phyloP scores from a whole-genome alignment of 2,329 filamentous ascomycete species.

The Coccinonectria pachysandricola region DNA sequence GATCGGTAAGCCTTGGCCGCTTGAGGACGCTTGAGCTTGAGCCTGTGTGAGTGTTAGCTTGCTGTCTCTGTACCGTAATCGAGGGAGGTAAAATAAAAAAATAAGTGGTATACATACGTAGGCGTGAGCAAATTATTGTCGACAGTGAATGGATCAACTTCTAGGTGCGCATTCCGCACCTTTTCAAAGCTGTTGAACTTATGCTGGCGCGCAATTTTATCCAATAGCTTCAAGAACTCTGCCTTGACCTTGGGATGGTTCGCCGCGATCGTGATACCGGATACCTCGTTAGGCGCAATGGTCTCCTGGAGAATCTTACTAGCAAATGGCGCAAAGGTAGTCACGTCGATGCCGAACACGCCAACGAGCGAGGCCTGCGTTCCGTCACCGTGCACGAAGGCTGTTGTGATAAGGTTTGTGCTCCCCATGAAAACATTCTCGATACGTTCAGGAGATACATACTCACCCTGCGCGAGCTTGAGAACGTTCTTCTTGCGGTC shows the following conservation, averaged over 20 bases:
- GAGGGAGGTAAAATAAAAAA: not conserved
- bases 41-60: slow-evolving; percentile 27
- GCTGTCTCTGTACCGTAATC: too few species aligned
- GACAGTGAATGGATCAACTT: slow-evolving; percentile 82
- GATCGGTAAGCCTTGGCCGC: slow-evolving; percentile 40
- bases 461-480: slow-evolving; percentile 95
- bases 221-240: slow-evolving; percentile 69
- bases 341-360: slow-evolving; percentile 81
- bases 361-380: slow-evolving; percentile 73
- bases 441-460: slow-evolving; percentile 92
- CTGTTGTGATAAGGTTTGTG: slow-evolving; percentile 65
- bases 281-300: slow-evolving; percentile 53
- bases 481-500: slow-evolving; percentile 99
- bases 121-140: slow-evolving; percentile 86
- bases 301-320: slow-evolving; percentile 62
- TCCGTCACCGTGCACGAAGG: slow-evolving; percentile 84
- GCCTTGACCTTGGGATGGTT: slow-evolving; percentile 60
- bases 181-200: slow-evolving; percentile 91
- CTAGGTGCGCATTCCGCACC: slow-evolving; percentile 62
- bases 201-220: slow-evolving; percentile 66
- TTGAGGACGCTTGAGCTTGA: slow-evolving; percentile 52
- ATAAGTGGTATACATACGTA: slow-evolving; percentile 53
- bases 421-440: slow-evolving; percentile 89
- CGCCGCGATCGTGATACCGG: slow-evolving; percentile 56
- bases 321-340: slow-evolving; percentile 71